Percentiles rank a stretch among this genome's conserved stretches.
These are phyloP conservation scores for Ganoderma multipileum DNA, from an alignment of 1,284 basidiomycete genomes.

Conservation along the genomic window DNA sequence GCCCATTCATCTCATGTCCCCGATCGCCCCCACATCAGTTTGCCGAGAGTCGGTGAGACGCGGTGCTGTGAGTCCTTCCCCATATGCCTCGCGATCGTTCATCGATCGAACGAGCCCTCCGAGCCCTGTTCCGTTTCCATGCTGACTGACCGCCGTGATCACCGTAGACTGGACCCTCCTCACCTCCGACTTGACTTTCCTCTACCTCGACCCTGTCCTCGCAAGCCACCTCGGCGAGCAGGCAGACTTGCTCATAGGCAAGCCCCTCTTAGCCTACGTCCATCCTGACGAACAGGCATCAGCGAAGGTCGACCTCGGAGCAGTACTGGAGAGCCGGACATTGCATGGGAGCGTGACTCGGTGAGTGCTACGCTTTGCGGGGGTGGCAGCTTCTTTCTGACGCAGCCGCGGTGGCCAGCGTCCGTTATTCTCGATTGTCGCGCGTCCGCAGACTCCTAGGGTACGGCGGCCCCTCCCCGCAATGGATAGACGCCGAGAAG, in stretches of 20 bases:
- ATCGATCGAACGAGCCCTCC: slow-evolving; percentile 42
- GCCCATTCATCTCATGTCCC: slow-evolving; percentile 27
- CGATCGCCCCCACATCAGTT: slow-evolving; percentile 38
- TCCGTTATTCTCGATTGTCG: slow-evolving; percentile 77
- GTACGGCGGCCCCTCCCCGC: slow-evolving; percentile 55
- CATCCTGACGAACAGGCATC: slow-evolving; percentile 89
- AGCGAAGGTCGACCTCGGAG: slow-evolving; percentile 78
- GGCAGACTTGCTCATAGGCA: slow-evolving; percentile 72
- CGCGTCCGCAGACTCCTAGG: slow-evolving; percentile 73
- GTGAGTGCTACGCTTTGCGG: slow-evolving; percentile 48
- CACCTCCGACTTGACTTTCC: slow-evolving; percentile 78
- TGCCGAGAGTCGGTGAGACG: slow-evolving; percentile 70
- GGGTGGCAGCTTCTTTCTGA: slow-evolving; percentile 11
- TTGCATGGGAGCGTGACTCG: slow-evolving; percentile 93
- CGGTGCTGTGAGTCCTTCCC: slow-evolving; percentile 70
- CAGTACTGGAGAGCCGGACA: slow-evolving; percentile 81
- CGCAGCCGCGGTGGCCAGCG: slow-evolving; percentile 49
- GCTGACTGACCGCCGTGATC: slow-evolving; percentile 32
- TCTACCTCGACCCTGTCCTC: slow-evolving; percentile 91
- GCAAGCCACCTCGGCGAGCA: slow-evolving; percentile 79
- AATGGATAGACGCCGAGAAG: slow-evolving; percentile 72
- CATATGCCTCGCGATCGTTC: slow-evolving; percentile 40
- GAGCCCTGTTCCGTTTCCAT: slow-evolving; percentile 29
- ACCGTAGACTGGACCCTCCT: slow-evolving; percentile 74
- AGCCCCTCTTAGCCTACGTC: slow-evolving; percentile 84